Conservation (phyloP, 306 rosid species). For the Lagenaria siceraria region DNA sequence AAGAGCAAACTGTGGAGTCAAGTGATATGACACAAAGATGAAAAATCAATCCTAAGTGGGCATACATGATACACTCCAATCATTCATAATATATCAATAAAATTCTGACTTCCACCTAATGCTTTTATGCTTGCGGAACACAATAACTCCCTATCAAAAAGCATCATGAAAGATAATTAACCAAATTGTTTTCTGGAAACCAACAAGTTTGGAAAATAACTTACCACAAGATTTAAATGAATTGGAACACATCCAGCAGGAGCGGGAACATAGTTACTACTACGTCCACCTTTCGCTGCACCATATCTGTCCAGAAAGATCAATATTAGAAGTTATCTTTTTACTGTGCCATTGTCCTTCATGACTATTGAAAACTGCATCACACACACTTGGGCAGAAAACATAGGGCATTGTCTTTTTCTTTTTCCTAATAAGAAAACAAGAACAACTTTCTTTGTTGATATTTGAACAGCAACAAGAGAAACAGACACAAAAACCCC, state of each 20-base stretch:
- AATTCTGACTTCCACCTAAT: not conserved
- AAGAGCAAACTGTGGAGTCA: not conserved
- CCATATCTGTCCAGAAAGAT: conserved; percentile 48
- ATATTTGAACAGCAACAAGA: not conserved
- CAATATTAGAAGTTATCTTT: not conserved
- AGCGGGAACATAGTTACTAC: conserved; percentile 30
- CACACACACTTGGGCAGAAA: not conserved
- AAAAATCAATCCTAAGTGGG: not conserved
- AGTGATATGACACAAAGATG: not conserved
- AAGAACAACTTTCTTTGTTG: not conserved
- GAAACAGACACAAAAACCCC: not conserved
- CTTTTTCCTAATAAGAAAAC: not conserved
- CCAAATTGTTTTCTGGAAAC: not conserved
- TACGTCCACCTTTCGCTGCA: conserved; percentile 32
- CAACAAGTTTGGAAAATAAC: not conserved
- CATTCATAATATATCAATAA: not conserved
- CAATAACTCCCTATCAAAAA: not conserved
- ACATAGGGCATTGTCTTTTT: not conserved
- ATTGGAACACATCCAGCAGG: conserved; percentile 66
- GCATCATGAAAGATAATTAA: not conserved
- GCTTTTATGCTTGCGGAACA: not conserved
- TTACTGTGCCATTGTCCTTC: not conserved
- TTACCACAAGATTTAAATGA: conserved; percentile 92
- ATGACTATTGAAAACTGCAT: not conserved
- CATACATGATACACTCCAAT: not conserved